Evolutionary conservation across 495 filamentous ascomycete species (phyloP), one percentile per base, ranked within the genome.

Genomic region (Aspergillus nidulans): DNA sequence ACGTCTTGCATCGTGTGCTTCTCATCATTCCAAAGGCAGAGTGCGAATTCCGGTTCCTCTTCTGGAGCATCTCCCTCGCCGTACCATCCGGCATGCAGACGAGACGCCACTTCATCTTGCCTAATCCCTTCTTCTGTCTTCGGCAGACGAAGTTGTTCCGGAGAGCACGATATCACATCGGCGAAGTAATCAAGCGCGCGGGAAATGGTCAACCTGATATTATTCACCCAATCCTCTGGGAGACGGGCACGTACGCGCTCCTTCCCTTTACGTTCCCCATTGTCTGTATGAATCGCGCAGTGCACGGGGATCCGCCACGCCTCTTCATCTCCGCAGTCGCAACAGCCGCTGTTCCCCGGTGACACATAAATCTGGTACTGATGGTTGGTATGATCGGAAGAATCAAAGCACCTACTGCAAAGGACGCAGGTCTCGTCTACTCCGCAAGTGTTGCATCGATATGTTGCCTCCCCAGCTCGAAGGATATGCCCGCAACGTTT

Each of bases 401-500:
- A 81, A 59, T 97, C 91, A 66, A 97, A 97, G 70, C 94, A 98
- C 65, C 87, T 83, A 70, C 89, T 85, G 70, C 90, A 95, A 36
- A 95, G 78, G 45, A 90, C 89, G 59, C 88, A 92, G 0, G 90
- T 94, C 60, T 92, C 89, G 64, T 95, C 90, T 43, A 84, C 78
- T 30, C 88, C 89, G 66, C 94, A 98, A 16, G 92, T 97, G 66
- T 89, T 87, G 77, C 94, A 98, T 46, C 86, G 82, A 63, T 97
- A 98, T 34, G 91, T 90, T 38, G 91, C 90, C 73, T 98, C 94
- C 2, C 92, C 94, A 24, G 77, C 77, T 68, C 89, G 87, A 77
- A 97, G 95, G 57, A 98, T 97, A 75, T 98, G 94, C 7, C 94
- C 94, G 66, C 94, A 98, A n/a, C 89, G 84, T 68, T 92, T 95